A percentile compares a stretch with the other conserved stretches of the same genome.
Conservation (phyloP, 208 protist genomes). For the Trypanosoma boissoni region DNA sequence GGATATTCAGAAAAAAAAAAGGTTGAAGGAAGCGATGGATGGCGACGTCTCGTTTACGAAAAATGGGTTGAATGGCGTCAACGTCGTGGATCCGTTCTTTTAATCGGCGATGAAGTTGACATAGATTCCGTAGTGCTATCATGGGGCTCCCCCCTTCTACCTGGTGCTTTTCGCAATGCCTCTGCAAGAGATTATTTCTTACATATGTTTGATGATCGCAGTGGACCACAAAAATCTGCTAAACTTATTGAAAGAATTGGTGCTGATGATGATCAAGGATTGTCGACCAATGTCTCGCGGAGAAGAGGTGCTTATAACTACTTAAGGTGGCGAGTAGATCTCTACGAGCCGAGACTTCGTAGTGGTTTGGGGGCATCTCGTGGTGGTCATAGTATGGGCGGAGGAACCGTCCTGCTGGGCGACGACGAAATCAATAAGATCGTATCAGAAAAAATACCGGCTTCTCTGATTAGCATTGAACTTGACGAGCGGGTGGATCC, state of each 20-base stretch:
- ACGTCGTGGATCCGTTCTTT: not conserved
- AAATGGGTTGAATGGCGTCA: constrained; percentile 31
- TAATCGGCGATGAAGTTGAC: not conserved
- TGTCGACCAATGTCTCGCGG: constrained; percentile 25
- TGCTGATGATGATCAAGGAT: constrained; percentile 3
- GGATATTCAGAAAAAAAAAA: constrained; percentile 2
- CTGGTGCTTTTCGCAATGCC: constrained; percentile 54
- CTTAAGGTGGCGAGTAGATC: constrained; percentile 73
- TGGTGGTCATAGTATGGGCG: constrained; percentile 12
- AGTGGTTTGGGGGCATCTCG: not conserved
- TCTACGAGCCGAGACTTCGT: constrained; percentile 45
- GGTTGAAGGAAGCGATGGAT: constrained; percentile 9
- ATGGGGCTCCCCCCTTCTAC: constrained; percentile 65
- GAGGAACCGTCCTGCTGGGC: constrained; percentile 31
- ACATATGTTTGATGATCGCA: constrained; percentile 20
- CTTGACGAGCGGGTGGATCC: constrained; percentile 48
- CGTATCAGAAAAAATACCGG: constrained; percentile 38
- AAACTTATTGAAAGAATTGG: constrained; percentile 5
- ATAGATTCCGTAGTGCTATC: constrained; percentile 14
- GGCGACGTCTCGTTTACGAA: constrained; percentile 27
- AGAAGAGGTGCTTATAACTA: constrained; percentile 67
- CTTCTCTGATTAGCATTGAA: constrained; percentile 47
- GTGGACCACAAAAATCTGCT: constrained; percentile 9
- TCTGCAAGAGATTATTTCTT: constrained; percentile 77
- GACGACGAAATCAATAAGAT: constrained; percentile 48